phyloP scores from a whole-genome alignment of 2,329 filamentous ascomycete genomes.

The Leptographium wingfieldii region DNA sequence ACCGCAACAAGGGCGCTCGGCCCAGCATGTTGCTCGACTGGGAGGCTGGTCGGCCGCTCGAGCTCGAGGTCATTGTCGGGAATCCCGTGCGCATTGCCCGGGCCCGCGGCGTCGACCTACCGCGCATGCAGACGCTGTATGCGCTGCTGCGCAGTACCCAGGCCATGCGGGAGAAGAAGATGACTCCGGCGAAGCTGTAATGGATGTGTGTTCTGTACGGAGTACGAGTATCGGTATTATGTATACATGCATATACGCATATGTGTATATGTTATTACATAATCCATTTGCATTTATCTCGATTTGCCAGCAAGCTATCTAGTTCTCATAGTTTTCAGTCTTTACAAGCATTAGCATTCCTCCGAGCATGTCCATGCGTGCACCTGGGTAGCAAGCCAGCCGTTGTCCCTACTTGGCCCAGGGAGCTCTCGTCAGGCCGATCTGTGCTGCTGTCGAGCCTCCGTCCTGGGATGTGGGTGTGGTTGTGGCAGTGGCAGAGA shows the following conservation, averaged over 20 bases:
- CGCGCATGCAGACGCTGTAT: constrained; percentile 53
- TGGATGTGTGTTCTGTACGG: background rate
- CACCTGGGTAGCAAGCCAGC: background rate
- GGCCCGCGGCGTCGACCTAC: constrained; percentile 50
- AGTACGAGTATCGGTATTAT: too few species aligned
- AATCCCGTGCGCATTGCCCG: constrained; percentile 56
- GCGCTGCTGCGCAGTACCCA: constrained; percentile 52
- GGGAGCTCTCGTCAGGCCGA: constrained; percentile 31
- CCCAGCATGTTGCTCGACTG: constrained; percentile 60
- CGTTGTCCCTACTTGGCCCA: constrained; percentile 25
- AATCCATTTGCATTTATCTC: too few species aligned
- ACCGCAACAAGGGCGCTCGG: constrained; percentile 50
- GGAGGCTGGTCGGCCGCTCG: constrained; percentile 52
- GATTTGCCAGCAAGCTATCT: too few species aligned
- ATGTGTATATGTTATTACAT: too few species aligned
- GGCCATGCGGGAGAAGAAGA: constrained; percentile 28
- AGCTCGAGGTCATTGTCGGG: constrained; percentile 60
- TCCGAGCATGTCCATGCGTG: too few species aligned
- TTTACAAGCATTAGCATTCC: too few species aligned
- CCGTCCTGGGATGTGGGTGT: constrained; percentile 10
- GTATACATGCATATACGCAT: too few species aligned
- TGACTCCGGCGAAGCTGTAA: constrained; percentile 23
- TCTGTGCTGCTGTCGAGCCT: constrained; percentile 22
- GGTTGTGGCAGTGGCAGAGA: background rate
- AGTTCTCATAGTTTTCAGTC: too few species aligned